Base-by-base conservation (phyloP, 2,329 filamentous ascomycete species). In the Stagonosporopsis rhizophila region DNA sequence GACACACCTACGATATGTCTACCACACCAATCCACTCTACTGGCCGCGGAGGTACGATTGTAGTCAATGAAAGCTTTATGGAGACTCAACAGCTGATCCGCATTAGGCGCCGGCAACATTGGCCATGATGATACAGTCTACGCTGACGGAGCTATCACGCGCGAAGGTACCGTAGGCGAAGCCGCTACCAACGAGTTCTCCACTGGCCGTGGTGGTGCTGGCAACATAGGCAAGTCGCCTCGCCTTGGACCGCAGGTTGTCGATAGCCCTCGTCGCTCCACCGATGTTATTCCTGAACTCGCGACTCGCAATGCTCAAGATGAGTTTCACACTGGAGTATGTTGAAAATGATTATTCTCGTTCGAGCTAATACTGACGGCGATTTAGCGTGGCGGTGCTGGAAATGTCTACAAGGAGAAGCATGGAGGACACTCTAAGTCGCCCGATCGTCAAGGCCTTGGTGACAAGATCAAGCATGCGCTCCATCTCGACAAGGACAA, bases 21-120 rank as follows among this genome's bases (percentile, higher is more conserved):
- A 60, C 61, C 17, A 60, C 59, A 46, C 78, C 77, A 7, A 76
- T 82, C 52, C 79, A 82, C 59, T 86, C 83, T 20, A 85, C 85
- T 62, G 84, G 84, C 56, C 82, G 84, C 61, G 84, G 84, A 73
- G 84, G 84, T 85, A 75, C 56, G 74, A 56, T 35, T 39, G 40
- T 22, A 46, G 20, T 15, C 23, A 6, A 5, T 15, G 19, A 22
- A n/a, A 23, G 22, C 35, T 15, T 14, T 20, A 34, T 28, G 15
- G 34, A 4, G 37, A 32, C 22, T 19, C 25, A 45, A 59, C 65
- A 45, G 68, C 44, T 44, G 37, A 54, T 23, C 6, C 32, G 23
- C 19, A 44, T 30, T 58, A 86, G 84, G 84, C 61, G 80, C 83
- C 59, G 84, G 83, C 60, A 87, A 87, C 71, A 86, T 86, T 59